phyloP scores from a whole-genome alignment of 1,284 basidiomycete species.

The Ceratobasidium sp. region DNA sequence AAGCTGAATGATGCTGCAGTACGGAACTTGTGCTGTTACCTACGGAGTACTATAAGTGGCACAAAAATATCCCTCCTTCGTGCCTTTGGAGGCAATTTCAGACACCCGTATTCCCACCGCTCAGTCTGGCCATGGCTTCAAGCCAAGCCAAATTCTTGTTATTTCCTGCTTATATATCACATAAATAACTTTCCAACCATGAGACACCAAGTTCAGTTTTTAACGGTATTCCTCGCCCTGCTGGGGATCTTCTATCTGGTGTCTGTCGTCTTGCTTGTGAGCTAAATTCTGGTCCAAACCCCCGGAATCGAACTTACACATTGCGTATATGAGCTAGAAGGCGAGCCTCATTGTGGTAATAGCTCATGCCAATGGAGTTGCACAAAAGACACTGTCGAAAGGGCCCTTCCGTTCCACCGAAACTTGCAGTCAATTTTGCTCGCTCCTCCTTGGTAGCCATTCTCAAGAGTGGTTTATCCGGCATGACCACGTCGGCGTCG shows the following conservation, averaged over 20 bases:
- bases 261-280: neutral
- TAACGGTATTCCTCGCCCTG: neutral
- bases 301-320: neutral
- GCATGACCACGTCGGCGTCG: constrained; percentile 1
- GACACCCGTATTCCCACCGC: too few species aligned
- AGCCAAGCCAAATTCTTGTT: too few species aligned
- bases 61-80: too few species aligned
- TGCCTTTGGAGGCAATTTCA: too few species aligned
- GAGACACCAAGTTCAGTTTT: neutral
- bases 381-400: neutral
- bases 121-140: too few species aligned
- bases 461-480: neutral
- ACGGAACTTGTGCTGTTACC: neutral
- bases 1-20: neutral
- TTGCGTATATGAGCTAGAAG: neutral
- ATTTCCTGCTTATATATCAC: too few species aligned
- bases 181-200: too few species aligned
- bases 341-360: neutral
- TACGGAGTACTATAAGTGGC: too few species aligned
- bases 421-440: neutral
- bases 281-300: neutral
- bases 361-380: neutral
- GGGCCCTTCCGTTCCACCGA: too few species aligned
- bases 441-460: neutral
- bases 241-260: constrained; percentile 2